These are phyloP conservation scores for Lactarius evosmus DNA, from an alignment of 768 basidiomycete species.

Conservation along the genomic window DNA sequence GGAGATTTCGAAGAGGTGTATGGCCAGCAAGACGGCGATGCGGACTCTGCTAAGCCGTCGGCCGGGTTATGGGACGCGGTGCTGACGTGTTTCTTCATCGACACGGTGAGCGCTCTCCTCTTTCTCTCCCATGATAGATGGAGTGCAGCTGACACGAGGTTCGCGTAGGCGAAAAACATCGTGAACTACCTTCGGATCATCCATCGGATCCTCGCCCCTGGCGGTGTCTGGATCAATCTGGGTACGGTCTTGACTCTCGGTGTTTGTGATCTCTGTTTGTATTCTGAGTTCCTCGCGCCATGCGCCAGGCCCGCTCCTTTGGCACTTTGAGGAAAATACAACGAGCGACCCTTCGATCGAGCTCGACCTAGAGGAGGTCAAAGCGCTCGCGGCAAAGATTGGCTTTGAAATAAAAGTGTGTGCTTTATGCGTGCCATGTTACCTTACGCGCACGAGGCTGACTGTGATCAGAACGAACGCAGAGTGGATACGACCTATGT, in stretches of 20 bases:
- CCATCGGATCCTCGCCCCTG: slow-evolving; percentile 74
- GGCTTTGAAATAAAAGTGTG: slow-evolving; percentile 82
- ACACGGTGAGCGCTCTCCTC: slow-evolving; percentile 58
- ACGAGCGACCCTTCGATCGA: slow-evolving; percentile 82
- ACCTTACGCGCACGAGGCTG: slow-evolving; percentile 1
- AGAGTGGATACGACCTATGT: slow-evolving; percentile 84
- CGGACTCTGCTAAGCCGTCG: slow-evolving; percentile 57
- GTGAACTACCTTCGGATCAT: slow-evolving; percentile 88
- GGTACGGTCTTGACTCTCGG: slow-evolving; percentile 40
- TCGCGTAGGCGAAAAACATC: slow-evolving; percentile 77
- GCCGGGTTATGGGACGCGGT: slow-evolving; percentile 83
- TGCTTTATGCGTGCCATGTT: slow-evolving; percentile 14
- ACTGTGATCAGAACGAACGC: slow-evolving; percentile 65
- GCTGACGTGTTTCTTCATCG: slow-evolving; percentile 95
- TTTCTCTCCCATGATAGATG: not conserved
- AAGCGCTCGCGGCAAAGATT: slow-evolving; percentile 61
- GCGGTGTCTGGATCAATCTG: slow-evolving; percentile 90
- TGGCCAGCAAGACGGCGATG: slow-evolving; percentile 45
- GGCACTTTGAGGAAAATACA: slow-evolving; percentile 93
- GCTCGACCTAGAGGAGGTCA: slow-evolving; percentile 86
- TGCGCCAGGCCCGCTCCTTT: slow-evolving; percentile 74
- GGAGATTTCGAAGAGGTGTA: slow-evolving; percentile 96
- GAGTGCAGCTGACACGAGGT: not conserved
- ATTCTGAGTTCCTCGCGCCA: not conserved
- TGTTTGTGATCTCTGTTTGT: not conserved